Conservation (phyloP, 345 rosid genomes). For the Toxicodendron radicans region DNA sequence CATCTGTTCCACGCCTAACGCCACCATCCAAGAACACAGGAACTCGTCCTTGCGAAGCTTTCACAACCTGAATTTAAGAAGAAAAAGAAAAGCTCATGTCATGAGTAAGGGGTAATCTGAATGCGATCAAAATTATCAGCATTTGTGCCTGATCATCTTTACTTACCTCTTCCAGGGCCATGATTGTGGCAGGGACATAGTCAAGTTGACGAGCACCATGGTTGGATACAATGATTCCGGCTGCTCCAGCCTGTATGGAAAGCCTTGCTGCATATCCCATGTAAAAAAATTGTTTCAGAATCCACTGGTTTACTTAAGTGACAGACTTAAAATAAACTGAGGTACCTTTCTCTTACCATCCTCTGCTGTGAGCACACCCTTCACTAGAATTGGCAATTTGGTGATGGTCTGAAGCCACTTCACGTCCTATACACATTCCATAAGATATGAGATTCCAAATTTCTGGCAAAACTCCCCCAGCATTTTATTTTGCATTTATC, state of each 20-base stretch:
- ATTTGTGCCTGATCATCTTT: background rate
- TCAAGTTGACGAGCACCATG: conserved; percentile 97
- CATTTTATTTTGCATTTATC: background rate
- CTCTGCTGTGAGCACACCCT: conserved; percentile 88
- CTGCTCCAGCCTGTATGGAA: conserved; percentile 72
- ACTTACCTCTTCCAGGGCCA: conserved; percentile 83
- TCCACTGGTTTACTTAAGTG: background rate
- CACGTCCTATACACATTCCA: conserved; percentile 50
- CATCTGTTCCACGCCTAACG: conserved; percentile 93
- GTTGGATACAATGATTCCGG: conserved; percentile 89
- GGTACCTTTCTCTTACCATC: conserved; percentile 48
- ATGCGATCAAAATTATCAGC: background rate
- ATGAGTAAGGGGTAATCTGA: background rate
- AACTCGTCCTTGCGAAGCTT: conserved; percentile 78
- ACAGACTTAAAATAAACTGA: background rate
- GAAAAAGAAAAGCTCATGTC: background rate
- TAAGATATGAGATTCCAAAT: background rate
- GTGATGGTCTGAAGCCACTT: conserved; percentile 91
- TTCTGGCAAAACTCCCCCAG: background rate
- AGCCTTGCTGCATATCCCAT: conserved; percentile 56
- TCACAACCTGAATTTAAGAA: conserved; percentile 57
- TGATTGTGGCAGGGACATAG: conserved; percentile 76
- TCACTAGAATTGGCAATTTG: conserved; percentile 77
- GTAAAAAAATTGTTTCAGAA: background rate
- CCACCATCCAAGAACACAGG: conserved; percentile 96